Evolutionary conservation across 768 basidiomycete genomes (phyloP).

Genomic region (Udeniomyces megalosporus): DNA sequence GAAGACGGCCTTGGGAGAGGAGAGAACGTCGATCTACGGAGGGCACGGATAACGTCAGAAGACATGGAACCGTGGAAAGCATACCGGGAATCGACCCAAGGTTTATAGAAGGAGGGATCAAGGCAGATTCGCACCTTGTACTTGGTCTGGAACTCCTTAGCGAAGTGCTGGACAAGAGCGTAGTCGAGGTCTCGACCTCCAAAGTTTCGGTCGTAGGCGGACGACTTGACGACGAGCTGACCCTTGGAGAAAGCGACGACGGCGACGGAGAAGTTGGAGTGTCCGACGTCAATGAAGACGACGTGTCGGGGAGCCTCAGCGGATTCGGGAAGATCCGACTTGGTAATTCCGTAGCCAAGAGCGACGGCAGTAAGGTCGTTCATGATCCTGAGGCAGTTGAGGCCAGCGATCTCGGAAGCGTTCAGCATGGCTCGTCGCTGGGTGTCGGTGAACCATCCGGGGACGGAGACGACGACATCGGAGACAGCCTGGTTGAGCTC

Average conservation of each 20-base stretch:
- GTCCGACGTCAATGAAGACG: constrained; percentile 89
- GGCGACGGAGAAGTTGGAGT: constrained; percentile 71
- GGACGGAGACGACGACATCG: constrained; percentile 89
- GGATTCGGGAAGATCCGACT: constrained; percentile 75
- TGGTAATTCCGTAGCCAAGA: constrained; percentile 96
- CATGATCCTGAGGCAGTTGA: constrained; percentile 84
- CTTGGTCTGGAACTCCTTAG: constrained; percentile 81
- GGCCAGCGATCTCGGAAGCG: constrained; percentile 72
- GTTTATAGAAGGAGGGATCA: constrained; percentile 5
- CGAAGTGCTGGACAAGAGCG: constrained; percentile 74
- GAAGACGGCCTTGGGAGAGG: constrained; percentile 83
- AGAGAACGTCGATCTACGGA: constrained; percentile 72
- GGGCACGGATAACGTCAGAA: no score
- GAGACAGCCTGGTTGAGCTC: constrained; percentile 77
- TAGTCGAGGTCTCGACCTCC: constrained; percentile 94
- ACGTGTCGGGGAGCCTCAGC: constrained; percentile 67
- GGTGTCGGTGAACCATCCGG: constrained; percentile 88
- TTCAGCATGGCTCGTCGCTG: constrained; percentile 82
- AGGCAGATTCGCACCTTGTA: constrained; percentile 42
- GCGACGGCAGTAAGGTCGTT: constrained; percentile 94
- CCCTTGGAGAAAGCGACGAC: constrained; percentile 90
- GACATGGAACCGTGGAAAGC: no score
- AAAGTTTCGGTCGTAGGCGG: constrained; percentile 82
- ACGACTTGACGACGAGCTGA: constrained; percentile 65
- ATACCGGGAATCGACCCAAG: no score